Percentiles rank a stretch among this genome's conserved stretches.
These are phyloP conservation scores for Colletotrichum siamense DNA, from an alignment of 2,329 filamentous ascomycete genomes.

Conservation along the genomic window DNA sequence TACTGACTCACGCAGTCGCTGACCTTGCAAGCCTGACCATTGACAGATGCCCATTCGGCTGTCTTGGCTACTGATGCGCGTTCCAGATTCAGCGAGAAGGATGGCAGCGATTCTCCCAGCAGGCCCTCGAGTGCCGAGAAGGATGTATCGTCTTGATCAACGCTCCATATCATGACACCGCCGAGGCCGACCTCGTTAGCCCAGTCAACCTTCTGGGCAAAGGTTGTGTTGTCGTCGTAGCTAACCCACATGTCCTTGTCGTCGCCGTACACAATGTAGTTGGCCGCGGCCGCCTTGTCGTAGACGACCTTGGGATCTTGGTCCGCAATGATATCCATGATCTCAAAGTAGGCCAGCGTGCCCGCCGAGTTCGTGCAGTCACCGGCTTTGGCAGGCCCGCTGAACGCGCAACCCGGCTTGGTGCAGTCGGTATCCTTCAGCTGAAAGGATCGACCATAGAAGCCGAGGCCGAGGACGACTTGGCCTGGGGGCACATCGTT, in stretches of 20 bases:
- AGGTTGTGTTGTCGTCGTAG: conserved; percentile 23
- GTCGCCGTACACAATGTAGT: conserved; percentile 8
- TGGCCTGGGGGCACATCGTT: conserved; percentile 39
- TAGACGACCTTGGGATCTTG: neutral
- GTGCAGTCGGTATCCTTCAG: conserved; percentile 23
- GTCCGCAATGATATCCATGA: neutral
- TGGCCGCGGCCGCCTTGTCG: conserved; percentile 20
- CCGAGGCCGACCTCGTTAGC: conserved; percentile 22
- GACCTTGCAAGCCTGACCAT: neutral
- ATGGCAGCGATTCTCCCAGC: neutral
- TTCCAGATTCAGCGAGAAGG: neutral
- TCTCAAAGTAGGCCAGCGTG: neutral
- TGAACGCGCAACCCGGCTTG: neutral
- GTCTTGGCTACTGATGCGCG: neutral
- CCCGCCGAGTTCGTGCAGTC: neutral
- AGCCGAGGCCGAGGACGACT: conserved; percentile 45
- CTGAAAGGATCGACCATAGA: conserved; percentile 40
- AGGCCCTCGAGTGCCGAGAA: neutral
- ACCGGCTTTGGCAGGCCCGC: neutral
- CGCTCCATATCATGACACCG: conserved; percentile 26
- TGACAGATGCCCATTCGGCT: neutral
- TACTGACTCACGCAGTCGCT: neutral
- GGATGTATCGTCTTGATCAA: conserved; percentile 15
- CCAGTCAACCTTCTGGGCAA: conserved; percentile 23
- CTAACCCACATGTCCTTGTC: conserved; percentile 26